These are phyloP conservation scores for Sordariomycetes sp. DNA, from an alignment of 2,329 filamentous ascomycete species.

Conservation along the genomic window DNA sequence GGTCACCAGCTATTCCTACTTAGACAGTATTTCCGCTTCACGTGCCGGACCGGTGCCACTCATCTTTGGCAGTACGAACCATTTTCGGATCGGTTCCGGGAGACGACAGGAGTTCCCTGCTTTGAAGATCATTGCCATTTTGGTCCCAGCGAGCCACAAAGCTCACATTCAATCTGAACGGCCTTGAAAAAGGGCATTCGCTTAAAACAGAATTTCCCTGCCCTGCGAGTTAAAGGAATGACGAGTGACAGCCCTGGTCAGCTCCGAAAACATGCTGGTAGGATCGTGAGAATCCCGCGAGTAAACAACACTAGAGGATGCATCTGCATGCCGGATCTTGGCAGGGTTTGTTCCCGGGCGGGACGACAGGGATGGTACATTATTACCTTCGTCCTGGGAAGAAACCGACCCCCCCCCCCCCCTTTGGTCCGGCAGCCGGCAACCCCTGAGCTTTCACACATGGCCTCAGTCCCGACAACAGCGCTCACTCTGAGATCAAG, in stretches of 20 bases:
- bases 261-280: background rate
- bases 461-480: background rate
- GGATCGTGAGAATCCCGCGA: background rate
- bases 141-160: background rate
- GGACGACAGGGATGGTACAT: background rate
- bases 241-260: background rate
- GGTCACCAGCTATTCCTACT: background rate
- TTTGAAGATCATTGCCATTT: background rate
- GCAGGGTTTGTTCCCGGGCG: background rate
- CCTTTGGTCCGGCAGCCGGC: no score
- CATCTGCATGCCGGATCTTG: background rate
- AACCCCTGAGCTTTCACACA: background rate
- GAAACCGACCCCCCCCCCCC: no score
- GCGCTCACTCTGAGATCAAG: background rate
- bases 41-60: no score
- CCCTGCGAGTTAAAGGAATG: background rate
- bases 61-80: no score
- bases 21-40: background rate
- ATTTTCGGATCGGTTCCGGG: no score
- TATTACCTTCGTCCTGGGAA: no score
- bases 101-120: background rate
- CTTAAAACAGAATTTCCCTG: background rate
- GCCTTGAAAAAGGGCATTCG: background rate
- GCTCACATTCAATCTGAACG: background rate
- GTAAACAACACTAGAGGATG: background rate